Conservation (phyloP, 129 eudicot genomes). For the Gnaphalium uliginosum region DNA sequence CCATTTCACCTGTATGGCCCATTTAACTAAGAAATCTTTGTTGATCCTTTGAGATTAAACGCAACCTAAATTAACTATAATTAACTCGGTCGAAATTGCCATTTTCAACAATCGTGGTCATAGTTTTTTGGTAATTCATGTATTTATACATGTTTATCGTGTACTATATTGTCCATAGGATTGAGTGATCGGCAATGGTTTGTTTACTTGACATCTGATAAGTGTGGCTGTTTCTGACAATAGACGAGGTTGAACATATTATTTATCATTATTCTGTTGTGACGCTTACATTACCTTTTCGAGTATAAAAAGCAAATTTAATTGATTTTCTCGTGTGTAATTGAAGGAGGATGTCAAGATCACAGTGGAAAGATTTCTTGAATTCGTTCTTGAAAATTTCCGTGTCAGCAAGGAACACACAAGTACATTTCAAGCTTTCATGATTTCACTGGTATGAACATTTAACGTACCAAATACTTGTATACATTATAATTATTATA, state of each 20-base stretch:
- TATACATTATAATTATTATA: background rate
- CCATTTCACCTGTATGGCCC: background rate
- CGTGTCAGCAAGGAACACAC: slow-evolving; percentile 44
- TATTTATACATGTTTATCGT: background rate
- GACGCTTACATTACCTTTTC: slow-evolving; percentile 6
- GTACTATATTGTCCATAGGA: slow-evolving; percentile 4
- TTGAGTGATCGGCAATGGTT: background rate
- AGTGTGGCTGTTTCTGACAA: background rate
- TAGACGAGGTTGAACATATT: slow-evolving; percentile 15
- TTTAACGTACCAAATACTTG: background rate
- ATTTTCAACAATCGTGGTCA: background rate
- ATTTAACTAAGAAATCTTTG: background rate
- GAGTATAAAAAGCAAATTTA: slow-evolving; percentile 4
- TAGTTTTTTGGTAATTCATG: background rate
- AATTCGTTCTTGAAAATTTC: slow-evolving; percentile 51
- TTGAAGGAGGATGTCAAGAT: slow-evolving; percentile 63
- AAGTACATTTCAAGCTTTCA: slow-evolving; percentile 66
- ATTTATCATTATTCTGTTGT: background rate
- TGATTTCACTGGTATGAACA: slow-evolving; percentile 73
- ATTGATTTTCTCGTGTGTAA: slow-evolving; percentile 6
- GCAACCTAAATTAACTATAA: background rate
- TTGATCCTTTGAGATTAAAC: background rate
- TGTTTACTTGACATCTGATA: slow-evolving; percentile 5
- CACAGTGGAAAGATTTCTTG: slow-evolving; percentile 44
- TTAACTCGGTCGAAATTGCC: background rate